A percentile compares a stretch with the other conserved stretches of the same genome.
Evolutionary conservation across 768 basidiomycete species (phyloP).

Genomic region (Chlorophyllum brunneum): DNA sequence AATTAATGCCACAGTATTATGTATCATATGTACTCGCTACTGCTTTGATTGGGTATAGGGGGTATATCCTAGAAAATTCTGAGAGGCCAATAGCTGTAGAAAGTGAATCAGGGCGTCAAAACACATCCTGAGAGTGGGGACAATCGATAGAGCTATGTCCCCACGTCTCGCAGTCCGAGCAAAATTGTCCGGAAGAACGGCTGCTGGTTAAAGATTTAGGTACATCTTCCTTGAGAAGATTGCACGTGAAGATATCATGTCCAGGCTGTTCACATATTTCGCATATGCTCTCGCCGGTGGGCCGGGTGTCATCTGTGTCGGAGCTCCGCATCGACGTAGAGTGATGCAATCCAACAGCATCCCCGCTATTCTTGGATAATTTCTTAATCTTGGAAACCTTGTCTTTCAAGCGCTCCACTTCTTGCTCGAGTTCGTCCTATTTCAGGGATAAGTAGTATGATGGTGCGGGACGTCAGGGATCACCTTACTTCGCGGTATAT

Average conservation of each 20-base stretch:
- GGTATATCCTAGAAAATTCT: conserved; percentile 10
- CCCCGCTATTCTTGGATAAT: conserved; percentile 43
- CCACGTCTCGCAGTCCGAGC: conserved; percentile 80
- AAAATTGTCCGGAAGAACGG: conserved; percentile 41
- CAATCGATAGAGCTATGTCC: conserved; percentile 78
- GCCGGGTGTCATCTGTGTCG: conserved; percentile 16
- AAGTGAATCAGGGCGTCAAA: conserved; percentile 36
- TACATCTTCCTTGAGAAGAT: conserved; percentile 59
- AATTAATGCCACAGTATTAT: conserved; percentile 5
- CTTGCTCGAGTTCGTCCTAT: conserved; percentile 84
- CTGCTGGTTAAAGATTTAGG: conserved; percentile 22
- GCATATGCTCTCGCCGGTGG: conserved; percentile 44
- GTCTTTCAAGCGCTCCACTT: conserved; percentile 73
- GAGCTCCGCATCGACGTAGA: conserved; percentile 23
- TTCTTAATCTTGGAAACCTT: conserved; percentile 66
- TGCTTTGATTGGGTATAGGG: conserved; percentile 21
- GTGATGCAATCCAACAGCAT: conserved; percentile 28
- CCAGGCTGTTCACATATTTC: conserved; percentile 85
- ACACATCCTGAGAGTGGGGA: conserved; percentile 84
- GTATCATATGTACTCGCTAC: conserved; percentile 10
- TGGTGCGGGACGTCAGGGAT: background rate
- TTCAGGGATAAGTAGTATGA: conserved; percentile 6
- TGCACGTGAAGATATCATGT: conserved; percentile 85
- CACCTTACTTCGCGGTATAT: conserved; percentile 74
- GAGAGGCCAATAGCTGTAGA: conserved; percentile 22